phyloP scores from a whole-genome alignment of 1,284 basidiomycete genomes.

The Fomes fomentarius region DNA sequence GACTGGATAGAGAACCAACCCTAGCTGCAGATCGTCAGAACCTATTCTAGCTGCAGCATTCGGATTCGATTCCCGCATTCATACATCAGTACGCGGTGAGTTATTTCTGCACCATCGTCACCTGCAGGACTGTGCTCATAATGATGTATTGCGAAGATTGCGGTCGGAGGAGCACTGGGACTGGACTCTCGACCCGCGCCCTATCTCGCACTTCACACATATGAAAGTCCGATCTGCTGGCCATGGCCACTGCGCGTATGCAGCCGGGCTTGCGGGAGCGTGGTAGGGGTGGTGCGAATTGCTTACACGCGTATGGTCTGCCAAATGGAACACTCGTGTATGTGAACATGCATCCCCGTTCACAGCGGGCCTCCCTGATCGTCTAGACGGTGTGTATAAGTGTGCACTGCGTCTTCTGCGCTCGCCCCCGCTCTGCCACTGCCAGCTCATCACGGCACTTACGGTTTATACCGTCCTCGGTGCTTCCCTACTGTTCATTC shows the following conservation, averaged over 20 bases:
- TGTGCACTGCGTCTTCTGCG: slow-evolving; percentile 14
- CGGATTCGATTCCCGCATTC: slow-evolving; percentile 10
- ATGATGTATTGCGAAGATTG: slow-evolving; percentile 16
- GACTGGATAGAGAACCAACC: background rate
- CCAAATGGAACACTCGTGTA: slow-evolving; percentile 29
- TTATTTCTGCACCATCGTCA: slow-evolving; percentile 14
- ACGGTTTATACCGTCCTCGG: too few species aligned
- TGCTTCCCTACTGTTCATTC: too few species aligned
- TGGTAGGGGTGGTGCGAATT: slow-evolving; percentile 7
- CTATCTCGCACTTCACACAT: slow-evolving; percentile 17
- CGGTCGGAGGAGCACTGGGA: background rate
- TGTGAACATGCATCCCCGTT: slow-evolving; percentile 24
- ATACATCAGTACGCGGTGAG: slow-evolving; percentile 8
- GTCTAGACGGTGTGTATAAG: slow-evolving; percentile 15
- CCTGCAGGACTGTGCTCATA: slow-evolving; percentile 8
- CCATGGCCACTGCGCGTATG: background rate
- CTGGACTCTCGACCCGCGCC: background rate
- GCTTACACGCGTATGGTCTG: slow-evolving; percentile 21
- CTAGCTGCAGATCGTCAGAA: slow-evolving; percentile 11
- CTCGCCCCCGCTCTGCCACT: slow-evolving; percentile 6
- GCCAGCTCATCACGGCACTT: slow-evolving; percentile 21
- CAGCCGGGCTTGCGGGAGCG: slow-evolving; percentile 13
- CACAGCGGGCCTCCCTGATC: slow-evolving; percentile 15
- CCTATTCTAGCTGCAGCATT: slow-evolving; percentile 4
- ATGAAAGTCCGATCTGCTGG: slow-evolving; percentile 16